A percentile compares a stretch with the other conserved stretches of the same genome.
These are phyloP conservation scores for Epichloe sylvatica DNA, from an alignment of 2,329 filamentous ascomycete species.

Conservation along the genomic window DNA sequence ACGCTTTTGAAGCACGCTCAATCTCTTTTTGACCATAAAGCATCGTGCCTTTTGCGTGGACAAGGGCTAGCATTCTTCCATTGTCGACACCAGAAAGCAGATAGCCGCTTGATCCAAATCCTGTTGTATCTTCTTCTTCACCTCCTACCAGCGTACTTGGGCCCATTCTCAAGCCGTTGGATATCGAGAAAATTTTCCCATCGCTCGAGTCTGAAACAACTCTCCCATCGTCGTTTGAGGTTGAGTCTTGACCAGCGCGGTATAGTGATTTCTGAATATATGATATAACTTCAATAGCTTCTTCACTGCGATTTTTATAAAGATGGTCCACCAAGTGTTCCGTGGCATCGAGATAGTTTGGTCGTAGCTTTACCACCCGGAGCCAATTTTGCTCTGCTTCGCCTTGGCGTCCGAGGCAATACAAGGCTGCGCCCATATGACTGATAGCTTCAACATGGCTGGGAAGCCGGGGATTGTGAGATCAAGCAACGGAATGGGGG, in stretches of 20 bases:
- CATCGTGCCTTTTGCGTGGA: constrained; percentile 98
- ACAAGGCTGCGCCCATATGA: constrained; percentile 78
- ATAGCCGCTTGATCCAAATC: constrained; percentile 46
- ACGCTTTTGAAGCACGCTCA: constrained; percentile 65
- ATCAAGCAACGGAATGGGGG: constrained; percentile 12
- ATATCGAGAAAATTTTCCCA: not conserved
- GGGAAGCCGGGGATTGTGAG: constrained; percentile 11
- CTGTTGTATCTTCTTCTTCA: constrained; percentile 6
- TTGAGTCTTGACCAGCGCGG: not conserved
- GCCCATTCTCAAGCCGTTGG: not conserved
- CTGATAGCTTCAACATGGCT: constrained; percentile 88
- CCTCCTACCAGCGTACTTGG: not conserved
- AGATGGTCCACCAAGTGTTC: constrained; percentile 85
- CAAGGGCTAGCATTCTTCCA: constrained; percentile 78
- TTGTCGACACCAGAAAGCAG: constrained; percentile 75
- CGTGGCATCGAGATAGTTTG: constrained; percentile 84
- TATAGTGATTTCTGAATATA: constrained; percentile 65
- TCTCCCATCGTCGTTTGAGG: not conserved
- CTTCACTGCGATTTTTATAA: constrained; percentile 67
- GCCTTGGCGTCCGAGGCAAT: constrained; percentile 66
- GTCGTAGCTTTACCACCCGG: constrained; percentile 66
- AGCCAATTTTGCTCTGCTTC: constrained; percentile 83
- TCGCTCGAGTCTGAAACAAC: not conserved
- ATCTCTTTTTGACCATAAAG: constrained; percentile 82
- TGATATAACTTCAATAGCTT: constrained; percentile 78